Evolutionary conservation across 345 rosid species (phyloP), one percentile per base, ranked within the genome.

Genomic region (Barbarea vulgaris): DNA sequence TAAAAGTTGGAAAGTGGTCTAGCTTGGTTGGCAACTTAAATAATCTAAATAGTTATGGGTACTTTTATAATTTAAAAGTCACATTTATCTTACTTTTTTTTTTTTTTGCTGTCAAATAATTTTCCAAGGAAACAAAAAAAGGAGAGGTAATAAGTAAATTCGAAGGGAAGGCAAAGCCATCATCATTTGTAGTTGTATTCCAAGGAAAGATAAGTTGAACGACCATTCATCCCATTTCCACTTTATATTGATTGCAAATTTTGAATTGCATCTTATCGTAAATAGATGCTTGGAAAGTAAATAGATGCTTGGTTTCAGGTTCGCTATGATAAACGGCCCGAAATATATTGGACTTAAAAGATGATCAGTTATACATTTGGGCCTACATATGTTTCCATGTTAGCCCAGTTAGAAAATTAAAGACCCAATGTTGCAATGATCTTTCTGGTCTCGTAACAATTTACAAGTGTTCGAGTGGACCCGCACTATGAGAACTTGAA

Each of bases 151-250:
- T 57, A 66, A 51, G 81, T 72, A 72, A 72, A 78, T 78, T 78
- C 64, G 42, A 78, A 78, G 77, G 73, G 41, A 78, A 78, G 81
- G 56, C 73, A 72, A 39, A 65, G 9, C 25, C 14, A 41, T 28
- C 69, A 78, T 78, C 64, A 77, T 77, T 77, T 70, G 67, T 77
- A 77, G 55, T 70, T 77, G 80, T 54, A 77, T 77, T 77, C 52
- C 15, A 77, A 77, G 80, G 65, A 63, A 77, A 77, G 80, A 56
- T 50, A 70, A 64, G 52, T 76, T 70, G 65, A 63, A 61, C 61
- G 2, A 60, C 39, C 72, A 77, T 69, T 69, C 25, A 31, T 52
- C 24, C 33, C 25, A 76, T 33, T 69, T 46, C 42, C 25, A 69
- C 71, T 70, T 77, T 69, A 18, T 28, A 54, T 42, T 64, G 42